Conservation (phyloP, 2,329 filamentous ascomycete genomes). For the Zasmidium angulare region DNA sequence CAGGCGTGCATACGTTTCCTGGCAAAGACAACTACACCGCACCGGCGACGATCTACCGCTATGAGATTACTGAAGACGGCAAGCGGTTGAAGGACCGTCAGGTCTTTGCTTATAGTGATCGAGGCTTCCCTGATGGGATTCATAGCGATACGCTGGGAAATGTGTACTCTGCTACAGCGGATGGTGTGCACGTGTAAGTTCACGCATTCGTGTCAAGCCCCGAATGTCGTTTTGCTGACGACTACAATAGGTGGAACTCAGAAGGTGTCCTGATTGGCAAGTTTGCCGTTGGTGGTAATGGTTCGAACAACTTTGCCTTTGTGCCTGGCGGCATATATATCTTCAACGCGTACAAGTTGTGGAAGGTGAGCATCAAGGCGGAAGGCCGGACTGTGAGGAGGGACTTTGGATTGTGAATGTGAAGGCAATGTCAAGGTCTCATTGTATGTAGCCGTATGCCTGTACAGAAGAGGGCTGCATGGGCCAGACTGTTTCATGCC, state of each 20-base stretch:
- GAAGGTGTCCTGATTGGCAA: slow-evolving; percentile 55
- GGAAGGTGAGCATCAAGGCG: slow-evolving; percentile 34
- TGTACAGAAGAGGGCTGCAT: no score
- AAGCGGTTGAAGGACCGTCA: slow-evolving; percentile 38
- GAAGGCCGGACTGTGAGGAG: slow-evolving; percentile 34
- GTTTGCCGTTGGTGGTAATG: slow-evolving; percentile 45
- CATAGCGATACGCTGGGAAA: slow-evolving; percentile 55
- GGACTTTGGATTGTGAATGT: slow-evolving; percentile 30
- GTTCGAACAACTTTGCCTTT: slow-evolving; percentile 40
- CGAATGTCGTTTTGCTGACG: no score
- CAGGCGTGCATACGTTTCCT: slow-evolving; percentile 40
- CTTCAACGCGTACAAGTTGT: slow-evolving; percentile 34
- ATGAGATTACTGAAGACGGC: slow-evolving; percentile 38
- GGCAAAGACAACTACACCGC: slow-evolving; percentile 36
- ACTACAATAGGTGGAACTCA: slow-evolving; percentile 44
- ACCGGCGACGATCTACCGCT: slow-evolving; percentile 45
- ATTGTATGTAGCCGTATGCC: no score
- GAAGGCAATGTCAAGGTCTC: background rate
- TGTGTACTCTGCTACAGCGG: slow-evolving; percentile 53
- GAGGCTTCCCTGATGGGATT: slow-evolving; percentile 59
- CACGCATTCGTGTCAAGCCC: no score
- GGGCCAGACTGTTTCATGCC: no score
- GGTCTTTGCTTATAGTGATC: slow-evolving; percentile 57
- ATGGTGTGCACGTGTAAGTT: slow-evolving; percentile 51
- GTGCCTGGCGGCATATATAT: slow-evolving; percentile 34